Base-by-base conservation (phyloP, 139 green algal genomes). In the Picochlorum sp. region DNA sequence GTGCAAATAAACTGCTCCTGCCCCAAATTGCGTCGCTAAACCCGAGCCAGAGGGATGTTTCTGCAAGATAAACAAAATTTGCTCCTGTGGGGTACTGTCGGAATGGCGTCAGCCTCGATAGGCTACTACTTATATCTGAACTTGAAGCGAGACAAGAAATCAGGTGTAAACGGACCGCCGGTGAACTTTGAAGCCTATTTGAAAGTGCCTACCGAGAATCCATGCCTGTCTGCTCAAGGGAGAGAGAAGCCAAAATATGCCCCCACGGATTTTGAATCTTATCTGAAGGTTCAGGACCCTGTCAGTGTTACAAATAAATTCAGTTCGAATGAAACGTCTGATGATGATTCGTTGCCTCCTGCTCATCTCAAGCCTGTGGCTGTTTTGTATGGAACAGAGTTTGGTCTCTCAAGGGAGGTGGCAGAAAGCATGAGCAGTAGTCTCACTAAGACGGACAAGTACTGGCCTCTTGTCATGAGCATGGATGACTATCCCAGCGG, bases 341-440 rank as follows among this genome's bases (percentile, higher is more conserved):
- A 50, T 40, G 37, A 40, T 13, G 26, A 24, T 33, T 32, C 24
- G n/a, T 14, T 14, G 16, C 28, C 50, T 7, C 66, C 74, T 2
- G 29, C 58, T 5, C 44, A 73, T 40, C 59, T 61, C 24, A 71
- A 63, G 9, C 72, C 74, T 20, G 74, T 94, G 30, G 50, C 65
- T 5, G 67, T 95, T 1, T 31, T 94, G 51, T 94, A 79, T 60
- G 87, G 87, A 55, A 95, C 87, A 0, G 87, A 95, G 70, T 95
- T 82, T 54, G 87, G 87, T 30, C 93, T 94, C 28, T 80, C 72
- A 4, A 82, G 85, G 55, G 86, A 94, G 67, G 82, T 95, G 44
- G 85, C 85, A 8, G 83, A 95, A 69, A 84, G 75, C 55, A 55
- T 90, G 10, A 41, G 2, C 45, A 32, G n/a, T 28, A 50, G 24